phyloP scores from a whole-genome alignment of 2,329 filamentous ascomycete genomes.

The Simplicillium sp. region DNA sequence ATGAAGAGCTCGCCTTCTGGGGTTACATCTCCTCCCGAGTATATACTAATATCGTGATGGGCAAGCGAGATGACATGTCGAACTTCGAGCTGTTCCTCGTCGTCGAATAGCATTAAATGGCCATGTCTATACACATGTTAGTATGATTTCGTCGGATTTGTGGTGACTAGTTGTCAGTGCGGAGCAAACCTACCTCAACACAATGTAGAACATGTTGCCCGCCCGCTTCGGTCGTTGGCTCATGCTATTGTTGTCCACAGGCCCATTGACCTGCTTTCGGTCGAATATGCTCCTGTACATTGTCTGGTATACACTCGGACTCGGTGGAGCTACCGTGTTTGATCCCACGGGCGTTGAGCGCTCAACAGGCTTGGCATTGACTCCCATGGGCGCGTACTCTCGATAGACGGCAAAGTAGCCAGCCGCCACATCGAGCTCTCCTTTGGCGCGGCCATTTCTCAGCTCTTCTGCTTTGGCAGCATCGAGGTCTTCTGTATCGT shows the following conservation, averaged over 20 bases:
- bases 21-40: slow-evolving; percentile 66
- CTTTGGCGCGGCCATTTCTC: slow-evolving; percentile 41
- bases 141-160: slow-evolving; percentile 5
- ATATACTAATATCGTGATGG: slow-evolving; percentile 77
- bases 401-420: slow-evolving; percentile 94
- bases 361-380: slow-evolving; percentile 89
- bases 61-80: slow-evolving; percentile 90
- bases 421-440: slow-evolving; percentile 70
- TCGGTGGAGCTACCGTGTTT: slow-evolving; percentile 64
- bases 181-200: slow-evolving; percentile 55
- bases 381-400: slow-evolving; percentile 83
- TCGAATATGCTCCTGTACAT: slow-evolving; percentile 98
- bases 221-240: slow-evolving; percentile 53
- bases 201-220: slow-evolving; percentile 88
- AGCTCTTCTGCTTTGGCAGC: slow-evolving; percentile 53
- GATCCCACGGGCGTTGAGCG: slow-evolving; percentile 71
- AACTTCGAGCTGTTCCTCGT: slow-evolving; percentile 89
- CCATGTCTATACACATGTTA: slow-evolving; percentile 59
- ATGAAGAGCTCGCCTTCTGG: slow-evolving; percentile 93
- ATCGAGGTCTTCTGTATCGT: slow-evolving; percentile 57
- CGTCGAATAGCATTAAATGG: slow-evolving; percentile 95
- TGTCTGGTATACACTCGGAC: slow-evolving; percentile 91
- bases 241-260: slow-evolving; percentile 35
- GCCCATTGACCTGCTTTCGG: slow-evolving; percentile 47
- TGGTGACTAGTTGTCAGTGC: no score